Evolutionary conservation across 2,329 filamentous ascomycete species (phyloP), one percentile per base, ranked within the genome.

Genomic region (Shiraia sp.): DNA sequence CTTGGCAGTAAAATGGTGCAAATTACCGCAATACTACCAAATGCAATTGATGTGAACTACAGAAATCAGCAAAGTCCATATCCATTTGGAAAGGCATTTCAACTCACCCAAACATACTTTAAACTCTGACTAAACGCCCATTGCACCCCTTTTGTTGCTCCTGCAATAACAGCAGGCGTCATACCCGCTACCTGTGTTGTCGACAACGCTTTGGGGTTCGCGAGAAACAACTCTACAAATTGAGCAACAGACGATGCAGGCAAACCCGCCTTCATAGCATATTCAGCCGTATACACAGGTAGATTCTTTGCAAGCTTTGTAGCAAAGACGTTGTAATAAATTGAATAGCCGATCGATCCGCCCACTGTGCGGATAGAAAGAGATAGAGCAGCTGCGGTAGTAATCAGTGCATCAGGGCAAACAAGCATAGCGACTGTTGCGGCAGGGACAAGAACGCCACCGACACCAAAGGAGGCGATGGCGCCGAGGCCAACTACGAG

Each of bases 301-400:
- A 67, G 42, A 6, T 61, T 57, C 15, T 51, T 32, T 4, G 44
- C 41, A 9, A 64, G 51, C 17, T 65, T 66, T 10, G 49, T 63
- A n/a, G 56, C 59, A 28, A 67, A 65, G 37, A 69, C 53, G 32
- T 65, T 66, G 46, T 64, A 64, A 51, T 68, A 69, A 40, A 68
- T 61, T 3, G 62, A 63, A 29, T 65, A 63, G 17, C 64, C 65
- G n/a, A 69, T 65, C 7, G 59, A 59, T 10, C 66, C 65, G n/a
- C 63, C 66, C 17, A 68, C 64, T 4, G 70, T 71, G 22, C 75
- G 72, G 40, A 77, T 74, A 14, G 70, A 73, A 9, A 75, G 73
- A 22, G 76, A 70, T 15, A 74, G 5, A 51, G 72, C 39, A 57
- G 74, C 61, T 1, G 60, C 61, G n/a, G 65, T 66, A 4, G 63